phyloP scores from a whole-genome alignment of 2,329 filamentous ascomycete genomes.

The Byssochlamys sp. region DNA sequence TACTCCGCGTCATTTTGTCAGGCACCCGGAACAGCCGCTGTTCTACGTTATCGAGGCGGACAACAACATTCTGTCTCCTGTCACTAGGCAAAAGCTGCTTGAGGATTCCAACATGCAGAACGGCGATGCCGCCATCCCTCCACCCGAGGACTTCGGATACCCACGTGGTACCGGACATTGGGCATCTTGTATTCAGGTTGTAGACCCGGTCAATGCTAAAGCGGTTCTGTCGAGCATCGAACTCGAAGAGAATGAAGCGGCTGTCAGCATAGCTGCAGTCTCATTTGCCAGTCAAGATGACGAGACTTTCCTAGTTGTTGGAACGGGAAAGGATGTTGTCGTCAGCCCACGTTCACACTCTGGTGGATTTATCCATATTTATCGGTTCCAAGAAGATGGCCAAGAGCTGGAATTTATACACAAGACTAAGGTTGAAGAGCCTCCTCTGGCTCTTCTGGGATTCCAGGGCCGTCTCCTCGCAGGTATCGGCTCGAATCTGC shows the following conservation, averaged over 20 bases:
- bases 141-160: constrained; percentile 79
- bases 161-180: constrained; percentile 74
- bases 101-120: constrained; percentile 62
- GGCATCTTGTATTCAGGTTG: constrained; percentile 88
- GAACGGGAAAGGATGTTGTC: constrained; percentile 82
- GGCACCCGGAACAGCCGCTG: constrained; percentile 75
- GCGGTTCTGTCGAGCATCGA: constrained; percentile 67
- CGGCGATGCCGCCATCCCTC: constrained; percentile 60
- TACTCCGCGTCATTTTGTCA: constrained; percentile 77
- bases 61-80: constrained; percentile 75
- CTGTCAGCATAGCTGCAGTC: constrained; percentile 74
- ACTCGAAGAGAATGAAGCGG: constrained; percentile 80
- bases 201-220: constrained; percentile 73
- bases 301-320: constrained; percentile 84
- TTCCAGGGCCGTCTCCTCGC: constrained; percentile 86
- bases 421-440: constrained; percentile 85
- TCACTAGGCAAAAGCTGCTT: constrained; percentile 65
- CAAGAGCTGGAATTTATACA: constrained; percentile 85
- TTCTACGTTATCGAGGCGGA: constrained; percentile 95
- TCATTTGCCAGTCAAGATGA: constrained; percentile 81
- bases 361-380: constrained; percentile 82
- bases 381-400: constrained; percentile 80
- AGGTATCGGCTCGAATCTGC: constrained; percentile 72
- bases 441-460: constrained; percentile 76
- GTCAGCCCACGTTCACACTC: constrained; percentile 65